Base-by-base conservation (phyloP, 805 yeast genomes). In the Tetrapisispora iriomotensis region DNA sequence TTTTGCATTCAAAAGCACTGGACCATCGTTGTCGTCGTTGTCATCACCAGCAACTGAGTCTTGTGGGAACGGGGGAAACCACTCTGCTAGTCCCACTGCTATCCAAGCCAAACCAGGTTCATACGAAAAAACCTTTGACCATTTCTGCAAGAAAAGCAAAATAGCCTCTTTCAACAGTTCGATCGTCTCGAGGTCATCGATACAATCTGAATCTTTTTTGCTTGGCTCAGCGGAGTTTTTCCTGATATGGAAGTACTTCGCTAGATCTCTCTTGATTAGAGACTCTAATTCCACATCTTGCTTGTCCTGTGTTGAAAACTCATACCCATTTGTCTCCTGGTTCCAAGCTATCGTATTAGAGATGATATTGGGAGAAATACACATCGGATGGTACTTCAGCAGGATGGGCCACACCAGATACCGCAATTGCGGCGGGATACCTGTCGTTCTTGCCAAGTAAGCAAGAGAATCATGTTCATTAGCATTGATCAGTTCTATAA, bases 91-190 rank as follows among this genome's bases (percentile, higher is more conserved):
- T 9, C 86, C 87, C 24, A 85, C 62, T 0, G 95, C 96, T 15
- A 84, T 74, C 95, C 95, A 87, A 3, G 90, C 71, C 50, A 87
- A 67, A 0, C 94, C 88, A 32, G 80, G 70, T 58, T 85, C 92
- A 56, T 88, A 88, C 48, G 77, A 77, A 39, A 84, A 73, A 41
- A 79, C 68, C 28, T 69, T 67, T 6, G 92, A 88, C 94, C 95
- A 87, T 62, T 84, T 84, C 23, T 61, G 61, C 29, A 82, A 61
- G 54, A 88, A 88, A 41, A 71, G 70, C 32, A 68, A 52, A 13
- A 87, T 72, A 6, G 94, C 70, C 27, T 64, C 60, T 50, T 82
- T 79, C 43, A 85, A 37, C 6, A 30, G 9, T 10, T 37, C 39
- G 3, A 37, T 37, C 14, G n/a, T 25, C 14, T 29, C 19, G 12